phyloP scores from a whole-genome alignment of 495 filamentous ascomycete genomes.

The Penicillium riverlandense region DNA sequence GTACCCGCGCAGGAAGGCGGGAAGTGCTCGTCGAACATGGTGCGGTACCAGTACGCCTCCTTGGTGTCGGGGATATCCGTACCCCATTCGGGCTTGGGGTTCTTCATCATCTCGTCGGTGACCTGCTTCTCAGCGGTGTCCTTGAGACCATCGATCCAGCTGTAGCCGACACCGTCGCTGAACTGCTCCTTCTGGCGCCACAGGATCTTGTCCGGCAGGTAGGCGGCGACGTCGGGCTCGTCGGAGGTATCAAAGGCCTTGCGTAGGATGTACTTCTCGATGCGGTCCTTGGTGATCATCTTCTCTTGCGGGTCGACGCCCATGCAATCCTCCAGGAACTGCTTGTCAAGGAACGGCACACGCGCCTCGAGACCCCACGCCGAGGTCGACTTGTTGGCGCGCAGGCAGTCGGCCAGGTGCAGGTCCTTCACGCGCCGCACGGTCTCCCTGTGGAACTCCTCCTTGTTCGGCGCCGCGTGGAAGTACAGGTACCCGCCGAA shows the following conservation, averaged over 20 bases:
- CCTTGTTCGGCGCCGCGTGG: constrained; percentile 83
- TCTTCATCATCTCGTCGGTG: constrained; percentile 93
- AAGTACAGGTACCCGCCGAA: constrained; percentile 99
- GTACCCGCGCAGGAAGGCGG: constrained; percentile 83
- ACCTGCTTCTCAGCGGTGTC: constrained; percentile 83
- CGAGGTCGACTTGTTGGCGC: constrained; percentile 98
- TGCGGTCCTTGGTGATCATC: constrained; percentile 83
- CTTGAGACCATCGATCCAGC: constrained; percentile 97
- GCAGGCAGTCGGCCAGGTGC: constrained; percentile 87
- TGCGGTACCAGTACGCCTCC: constrained; percentile 98
- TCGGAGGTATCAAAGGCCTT: constrained; percentile 94
- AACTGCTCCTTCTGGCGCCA: constrained; percentile 99
- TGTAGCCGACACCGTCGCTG: constrained; percentile 95
- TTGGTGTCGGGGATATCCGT: constrained; percentile 87
- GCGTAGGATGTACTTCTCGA: constrained; percentile 96
- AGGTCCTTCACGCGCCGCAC: constrained; percentile 90
- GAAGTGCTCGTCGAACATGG: constrained; percentile 98
- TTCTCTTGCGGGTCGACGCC: constrained; percentile 89
- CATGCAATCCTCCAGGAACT: constrained; percentile 90
- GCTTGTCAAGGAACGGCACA: constrained; percentile 94
- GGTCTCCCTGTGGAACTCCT: constrained; percentile 89
- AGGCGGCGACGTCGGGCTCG: constrained; percentile 68
- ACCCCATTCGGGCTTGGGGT: constrained; percentile 94
- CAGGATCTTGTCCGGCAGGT: constrained; percentile 89
- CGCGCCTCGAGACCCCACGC: constrained; percentile 98